phyloP scores from a whole-genome alignment of 345 rosid genomes.

The Populus euphratica region DNA sequence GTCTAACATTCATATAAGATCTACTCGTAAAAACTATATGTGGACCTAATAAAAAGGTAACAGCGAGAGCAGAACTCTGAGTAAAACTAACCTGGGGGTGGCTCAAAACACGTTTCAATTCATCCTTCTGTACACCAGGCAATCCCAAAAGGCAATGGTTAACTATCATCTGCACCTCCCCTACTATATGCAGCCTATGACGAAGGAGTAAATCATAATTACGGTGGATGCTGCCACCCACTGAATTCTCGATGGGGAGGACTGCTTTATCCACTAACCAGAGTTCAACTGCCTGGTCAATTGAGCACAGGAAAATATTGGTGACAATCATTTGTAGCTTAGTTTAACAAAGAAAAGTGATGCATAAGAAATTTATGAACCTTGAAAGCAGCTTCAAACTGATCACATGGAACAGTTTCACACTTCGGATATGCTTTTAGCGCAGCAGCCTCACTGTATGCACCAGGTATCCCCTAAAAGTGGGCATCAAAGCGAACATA shows the following conservation, averaged over 20 bases:
- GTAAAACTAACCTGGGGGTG: slow-evolving; percentile 72
- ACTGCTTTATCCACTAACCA: slow-evolving; percentile 94
- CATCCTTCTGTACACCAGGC: slow-evolving; percentile 65
- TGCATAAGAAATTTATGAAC: slow-evolving; percentile 30
- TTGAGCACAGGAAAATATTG: slow-evolving; percentile 1
- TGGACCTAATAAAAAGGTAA: neutral
- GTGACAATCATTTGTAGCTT: neutral
- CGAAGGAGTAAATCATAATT: slow-evolving; percentile 92
- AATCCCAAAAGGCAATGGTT: slow-evolving; percentile 84
- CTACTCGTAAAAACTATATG: neutral
- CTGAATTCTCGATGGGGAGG: slow-evolving; percentile 85
- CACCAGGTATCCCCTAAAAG: slow-evolving; percentile 81
- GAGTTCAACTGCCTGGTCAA: slow-evolving; percentile 82
- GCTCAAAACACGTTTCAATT: slow-evolving; percentile 69
- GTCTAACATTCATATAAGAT: neutral
- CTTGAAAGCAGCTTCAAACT: slow-evolving; percentile 83
- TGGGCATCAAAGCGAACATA: slow-evolving; percentile 12
- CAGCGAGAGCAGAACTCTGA: neutral
- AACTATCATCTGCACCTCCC: slow-evolving; percentile 75
- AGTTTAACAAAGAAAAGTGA: slow-evolving; percentile 5
- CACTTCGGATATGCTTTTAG: slow-evolving; percentile 78
- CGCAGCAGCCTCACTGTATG: slow-evolving; percentile 91
- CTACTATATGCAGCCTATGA: slow-evolving; percentile 90
- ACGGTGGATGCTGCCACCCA: slow-evolving; percentile 91
- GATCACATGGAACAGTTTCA: slow-evolving; percentile 86